Evolutionary conservation across 192 early-diverging fungal species (phyloP).

Genomic region (Rhizophagus clarus): DNA sequence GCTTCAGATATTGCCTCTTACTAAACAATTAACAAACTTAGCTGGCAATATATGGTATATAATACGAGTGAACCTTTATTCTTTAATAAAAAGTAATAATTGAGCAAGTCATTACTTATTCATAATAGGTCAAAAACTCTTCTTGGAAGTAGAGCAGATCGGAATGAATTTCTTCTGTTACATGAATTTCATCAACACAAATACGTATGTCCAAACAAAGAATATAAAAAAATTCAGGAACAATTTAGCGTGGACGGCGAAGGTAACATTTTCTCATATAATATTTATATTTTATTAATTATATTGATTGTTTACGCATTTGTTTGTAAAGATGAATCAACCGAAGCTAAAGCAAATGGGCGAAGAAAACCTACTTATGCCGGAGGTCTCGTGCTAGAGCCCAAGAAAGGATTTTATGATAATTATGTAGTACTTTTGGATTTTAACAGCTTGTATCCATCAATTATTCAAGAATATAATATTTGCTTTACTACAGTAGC

Average conservation of each 20-base stretch:
- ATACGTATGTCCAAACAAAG: constrained; percentile 91
- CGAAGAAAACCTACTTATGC: constrained; percentile 89
- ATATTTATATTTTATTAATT: not conserved
- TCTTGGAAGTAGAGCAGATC: constrained; percentile 86
- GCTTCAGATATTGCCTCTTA: constrained; percentile 87
- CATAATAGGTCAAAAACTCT: constrained; percentile 71
- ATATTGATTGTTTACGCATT: not conserved
- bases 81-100: not conserved
- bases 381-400: constrained; percentile 96
- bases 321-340: constrained; percentile 36
- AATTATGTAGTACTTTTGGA: constrained; percentile 93
- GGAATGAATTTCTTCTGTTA: constrained; percentile 92
- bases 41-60: constrained; percentile 93
- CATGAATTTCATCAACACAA: constrained; percentile 95
- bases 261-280: not conserved
- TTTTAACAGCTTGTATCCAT: constrained; percentile 99
- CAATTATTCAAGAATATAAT: constrained; percentile 99
- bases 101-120: not conserved
- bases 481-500: constrained; percentile 98
- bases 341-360: constrained; percentile 46
- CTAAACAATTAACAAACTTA: constrained; percentile 87
- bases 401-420: constrained; percentile 97
- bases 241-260: constrained; percentile 34
- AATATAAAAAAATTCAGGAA: constrained; percentile 36
- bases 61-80: not conserved